phyloP scores from a whole-genome alignment of 2,329 filamentous ascomycete genomes.

The Blumeria graminis region DNA sequence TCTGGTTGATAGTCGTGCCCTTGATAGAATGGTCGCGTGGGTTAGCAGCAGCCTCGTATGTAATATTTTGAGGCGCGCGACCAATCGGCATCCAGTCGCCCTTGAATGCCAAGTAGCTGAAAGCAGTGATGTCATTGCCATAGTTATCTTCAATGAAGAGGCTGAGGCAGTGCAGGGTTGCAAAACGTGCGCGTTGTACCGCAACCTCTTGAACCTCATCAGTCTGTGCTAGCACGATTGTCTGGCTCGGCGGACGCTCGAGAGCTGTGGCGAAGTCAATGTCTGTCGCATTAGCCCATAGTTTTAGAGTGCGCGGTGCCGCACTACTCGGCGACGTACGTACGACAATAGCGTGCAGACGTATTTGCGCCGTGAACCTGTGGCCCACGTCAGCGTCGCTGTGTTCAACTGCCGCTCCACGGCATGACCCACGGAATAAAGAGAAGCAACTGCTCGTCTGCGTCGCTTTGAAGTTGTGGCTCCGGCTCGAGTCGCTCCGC shows the following conservation, averaged over 20 bases:
- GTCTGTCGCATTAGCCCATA: slow-evolving; percentile 70
- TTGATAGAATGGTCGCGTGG: slow-evolving; percentile 60
- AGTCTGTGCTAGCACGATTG: slow-evolving; percentile 52
- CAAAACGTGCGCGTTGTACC: slow-evolving; percentile 73
- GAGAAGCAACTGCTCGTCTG: slow-evolving; percentile 86
- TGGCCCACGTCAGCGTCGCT: not conserved
- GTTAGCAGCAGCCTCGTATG: slow-evolving; percentile 88
- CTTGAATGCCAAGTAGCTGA: slow-evolving; percentile 77
- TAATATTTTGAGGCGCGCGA: slow-evolving; percentile 56
- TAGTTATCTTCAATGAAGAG: slow-evolving; percentile 91
- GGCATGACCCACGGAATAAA: slow-evolving; percentile 47
- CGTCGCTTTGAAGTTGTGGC: slow-evolving; percentile 63
- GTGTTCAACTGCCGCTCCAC: not conserved
- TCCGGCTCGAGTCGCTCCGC: slow-evolving; percentile 44
- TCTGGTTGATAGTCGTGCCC: slow-evolving; percentile 27
- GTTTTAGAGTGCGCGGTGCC: slow-evolving; percentile 61
- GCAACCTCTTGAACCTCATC: slow-evolving; percentile 68
- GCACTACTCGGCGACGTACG: slow-evolving; percentile 47
- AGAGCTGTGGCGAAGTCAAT: slow-evolving; percentile 62
- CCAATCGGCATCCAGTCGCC: slow-evolving; percentile 81
- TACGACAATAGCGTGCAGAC: slow-evolving; percentile 70
- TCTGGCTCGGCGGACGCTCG: slow-evolving; percentile 47
- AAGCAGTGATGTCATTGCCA: slow-evolving; percentile 46
- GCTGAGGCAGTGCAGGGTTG: slow-evolving; percentile 55
- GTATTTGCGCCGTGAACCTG: slow-evolving; percentile 83